Percentiles rank a stretch among this genome's conserved stretches.
These are phyloP conservation scores for Colletotrichum eremochloae DNA, from an alignment of 2,329 filamentous ascomycete genomes.

Conservation along the genomic window DNA sequence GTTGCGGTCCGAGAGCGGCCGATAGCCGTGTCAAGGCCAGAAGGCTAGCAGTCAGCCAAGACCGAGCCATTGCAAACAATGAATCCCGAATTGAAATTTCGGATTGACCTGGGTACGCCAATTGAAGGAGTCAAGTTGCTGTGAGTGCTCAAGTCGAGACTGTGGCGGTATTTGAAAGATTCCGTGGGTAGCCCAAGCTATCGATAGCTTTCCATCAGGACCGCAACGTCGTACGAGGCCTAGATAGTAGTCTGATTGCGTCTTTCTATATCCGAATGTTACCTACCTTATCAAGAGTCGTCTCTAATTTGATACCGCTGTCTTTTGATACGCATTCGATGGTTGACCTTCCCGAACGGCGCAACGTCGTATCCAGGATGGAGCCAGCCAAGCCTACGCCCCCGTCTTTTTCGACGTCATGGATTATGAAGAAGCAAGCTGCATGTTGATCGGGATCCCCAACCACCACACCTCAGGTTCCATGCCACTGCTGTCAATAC, in stretches of 20 bases:
- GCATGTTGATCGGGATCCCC: not conserved
- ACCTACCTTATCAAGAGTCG: constrained; percentile 29
- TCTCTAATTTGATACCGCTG: not conserved
- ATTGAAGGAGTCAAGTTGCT: not conserved
- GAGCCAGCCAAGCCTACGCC: constrained; percentile 22
- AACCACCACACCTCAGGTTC: no score
- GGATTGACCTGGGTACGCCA: not conserved
- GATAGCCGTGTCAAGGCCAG: constrained; percentile 17
- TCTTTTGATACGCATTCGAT: not conserved
- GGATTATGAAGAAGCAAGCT: not conserved
- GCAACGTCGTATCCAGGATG: constrained; percentile 11
- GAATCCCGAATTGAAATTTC: not conserved
- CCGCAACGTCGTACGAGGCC: constrained; percentile 8
- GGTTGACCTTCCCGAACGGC: constrained; percentile 33
- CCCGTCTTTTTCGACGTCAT: constrained; percentile 13
- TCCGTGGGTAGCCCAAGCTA: not conserved
- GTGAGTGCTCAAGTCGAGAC: not conserved
- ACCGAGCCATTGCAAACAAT: not conserved
- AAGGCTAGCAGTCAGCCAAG: constrained; percentile 11
- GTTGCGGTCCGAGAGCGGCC: constrained; percentile 30
- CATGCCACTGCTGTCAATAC: no score
- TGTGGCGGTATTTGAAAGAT: constrained; percentile 13
- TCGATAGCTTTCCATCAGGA: not conserved
- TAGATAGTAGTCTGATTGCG: not conserved
- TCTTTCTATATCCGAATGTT: constrained; percentile 15